Evolutionary conservation across 2,329 filamentous ascomycete species (phyloP).

Genomic region (Pseudocercospora crystallina): DNA sequence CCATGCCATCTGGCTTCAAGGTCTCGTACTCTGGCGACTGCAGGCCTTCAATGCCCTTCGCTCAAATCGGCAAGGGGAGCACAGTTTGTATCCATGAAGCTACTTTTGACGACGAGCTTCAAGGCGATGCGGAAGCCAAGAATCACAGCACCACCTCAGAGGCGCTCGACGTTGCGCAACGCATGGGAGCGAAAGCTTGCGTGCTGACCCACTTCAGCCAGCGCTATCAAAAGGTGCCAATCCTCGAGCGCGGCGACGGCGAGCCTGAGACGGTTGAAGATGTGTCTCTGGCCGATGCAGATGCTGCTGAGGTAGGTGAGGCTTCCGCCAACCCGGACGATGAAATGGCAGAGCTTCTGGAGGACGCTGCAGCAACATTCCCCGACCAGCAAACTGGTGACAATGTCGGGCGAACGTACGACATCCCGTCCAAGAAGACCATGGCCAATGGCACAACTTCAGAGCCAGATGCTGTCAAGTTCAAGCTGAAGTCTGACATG

Average conservation of each 20-base stretch:
- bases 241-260: conserved; percentile 45
- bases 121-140: conserved; percentile 77
- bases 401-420: conserved; percentile 21
- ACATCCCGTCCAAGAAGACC: conserved; percentile 19
- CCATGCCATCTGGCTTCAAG: conserved; percentile 77
- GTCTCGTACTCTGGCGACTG: conserved; percentile 94
- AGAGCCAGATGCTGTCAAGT: conserved; percentile 28
- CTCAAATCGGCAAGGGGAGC: conserved; percentile 66
- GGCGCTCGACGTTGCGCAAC: conserved; percentile 72
- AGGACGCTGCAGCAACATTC: conserved; percentile 27
- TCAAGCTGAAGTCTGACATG: conserved; percentile 52
- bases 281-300: conserved; percentile 7
- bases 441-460: background rate
- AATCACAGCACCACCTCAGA: conserved; percentile 87
- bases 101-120: conserved; percentile 87
- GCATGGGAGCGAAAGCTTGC: conserved; percentile 77
- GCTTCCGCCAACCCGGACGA: conserved; percentile 18
- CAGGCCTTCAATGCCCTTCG: conserved; percentile 71
- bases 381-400: conserved; percentile 20
- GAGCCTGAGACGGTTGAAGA: conserved; percentile 28
- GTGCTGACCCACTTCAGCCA: conserved; percentile 95
- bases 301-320: conserved; percentile 16
- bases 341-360: conserved; percentile 29
- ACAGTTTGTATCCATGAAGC: conserved; percentile 93
- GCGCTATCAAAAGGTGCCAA: conserved; percentile 76